Percentiles rank a stretch among this genome's conserved stretches.
These are phyloP conservation scores for Fusarium coffeatum DNA, from an alignment of 2,329 filamentous ascomycete genomes.

Conservation along the genomic window DNA sequence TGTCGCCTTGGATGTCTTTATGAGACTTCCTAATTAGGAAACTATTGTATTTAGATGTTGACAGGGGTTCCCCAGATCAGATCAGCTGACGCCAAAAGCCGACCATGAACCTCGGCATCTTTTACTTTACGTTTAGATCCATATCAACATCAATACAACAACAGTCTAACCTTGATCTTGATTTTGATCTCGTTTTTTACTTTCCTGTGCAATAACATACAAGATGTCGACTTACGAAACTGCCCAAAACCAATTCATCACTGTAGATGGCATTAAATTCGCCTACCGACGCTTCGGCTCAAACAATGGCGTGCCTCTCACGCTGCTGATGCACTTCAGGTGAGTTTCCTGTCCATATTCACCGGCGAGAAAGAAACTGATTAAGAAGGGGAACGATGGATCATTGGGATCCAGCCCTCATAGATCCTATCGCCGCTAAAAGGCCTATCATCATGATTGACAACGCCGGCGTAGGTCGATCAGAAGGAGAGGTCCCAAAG, in stretches of 20 bases:
- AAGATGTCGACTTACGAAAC: slow-evolving; percentile 49
- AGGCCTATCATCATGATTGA: slow-evolving; percentile 61
- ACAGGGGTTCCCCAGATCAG: slow-evolving; percentile 24
- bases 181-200: background rate
- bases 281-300: slow-evolving; percentile 50
- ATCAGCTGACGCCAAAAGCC: slow-evolving; percentile 33
- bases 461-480: slow-evolving; percentile 61
- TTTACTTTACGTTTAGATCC: background rate
- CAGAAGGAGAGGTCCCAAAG: slow-evolving; percentile 55
- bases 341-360: slow-evolving; percentile 24
- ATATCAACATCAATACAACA: background rate
- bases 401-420: slow-evolving; percentile 57
- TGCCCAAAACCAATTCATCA: slow-evolving; percentile 46
- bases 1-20: background rate
- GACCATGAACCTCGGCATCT: slow-evolving; percentile 33
- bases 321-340: slow-evolving; percentile 51
- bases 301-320: slow-evolving; percentile 48
- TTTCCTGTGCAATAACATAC: background rate
- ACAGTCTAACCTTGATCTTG: background rate
- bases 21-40: slow-evolving; percentile 8
- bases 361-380: background rate
- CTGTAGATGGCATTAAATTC: slow-evolving; percentile 48
- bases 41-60: background rate
- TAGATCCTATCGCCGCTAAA: slow-evolving; percentile 57
- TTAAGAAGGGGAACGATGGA: slow-evolving; percentile 52